Percentiles rank a stretch among this genome's conserved stretches.
Conservation (phyloP, 768 basidiomycete genomes). For the Suillus lakei region DNA sequence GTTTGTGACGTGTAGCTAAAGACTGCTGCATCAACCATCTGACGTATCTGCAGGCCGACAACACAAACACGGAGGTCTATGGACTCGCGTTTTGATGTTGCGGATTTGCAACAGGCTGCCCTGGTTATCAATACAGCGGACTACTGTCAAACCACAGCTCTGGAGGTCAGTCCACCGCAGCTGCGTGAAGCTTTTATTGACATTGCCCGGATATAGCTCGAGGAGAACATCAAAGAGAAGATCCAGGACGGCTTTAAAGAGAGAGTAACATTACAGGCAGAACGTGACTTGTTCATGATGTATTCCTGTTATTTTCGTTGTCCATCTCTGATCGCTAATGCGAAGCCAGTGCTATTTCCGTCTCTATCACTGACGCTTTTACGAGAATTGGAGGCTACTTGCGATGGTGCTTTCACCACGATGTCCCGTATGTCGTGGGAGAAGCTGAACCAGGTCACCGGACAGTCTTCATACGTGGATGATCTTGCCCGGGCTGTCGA, state of each 20-base stretch:
- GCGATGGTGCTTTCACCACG: constrained; percentile 77
- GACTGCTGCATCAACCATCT: constrained; percentile 2
- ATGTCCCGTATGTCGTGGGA: constrained; percentile 85
- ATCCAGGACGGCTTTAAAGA: constrained; percentile 78
- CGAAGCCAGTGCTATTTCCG: constrained; percentile 72
- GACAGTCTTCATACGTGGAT: constrained; percentile 79
- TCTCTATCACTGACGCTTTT: constrained; percentile 80
- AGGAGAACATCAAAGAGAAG: constrained; percentile 88
- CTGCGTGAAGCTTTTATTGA: constrained; percentile 8
- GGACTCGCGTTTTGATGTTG: constrained; percentile 78
- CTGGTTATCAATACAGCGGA: constrained; percentile 96
- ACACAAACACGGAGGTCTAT: constrained; percentile 63
- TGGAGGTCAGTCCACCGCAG: constrained; percentile 59
- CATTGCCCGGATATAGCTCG: constrained; percentile 58
- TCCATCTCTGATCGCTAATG: background rate
- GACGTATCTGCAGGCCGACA: constrained; percentile 41
- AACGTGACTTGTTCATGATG: constrained; percentile 91
- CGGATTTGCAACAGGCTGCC: constrained; percentile 81
- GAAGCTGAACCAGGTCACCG: constrained; percentile 80
- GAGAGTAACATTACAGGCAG: constrained; percentile 79
- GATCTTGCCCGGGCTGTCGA: constrained; percentile 80
- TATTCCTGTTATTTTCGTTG: constrained; percentile 37
- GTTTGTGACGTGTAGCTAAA: constrained; percentile 40
- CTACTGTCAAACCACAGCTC: constrained; percentile 91
- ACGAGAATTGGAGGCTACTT: constrained; percentile 83